Evolutionary conservation across 2,329 filamentous ascomycete species (phyloP), one percentile per base, ranked within the genome.

Genomic region (Alternaria triticina): DNA sequence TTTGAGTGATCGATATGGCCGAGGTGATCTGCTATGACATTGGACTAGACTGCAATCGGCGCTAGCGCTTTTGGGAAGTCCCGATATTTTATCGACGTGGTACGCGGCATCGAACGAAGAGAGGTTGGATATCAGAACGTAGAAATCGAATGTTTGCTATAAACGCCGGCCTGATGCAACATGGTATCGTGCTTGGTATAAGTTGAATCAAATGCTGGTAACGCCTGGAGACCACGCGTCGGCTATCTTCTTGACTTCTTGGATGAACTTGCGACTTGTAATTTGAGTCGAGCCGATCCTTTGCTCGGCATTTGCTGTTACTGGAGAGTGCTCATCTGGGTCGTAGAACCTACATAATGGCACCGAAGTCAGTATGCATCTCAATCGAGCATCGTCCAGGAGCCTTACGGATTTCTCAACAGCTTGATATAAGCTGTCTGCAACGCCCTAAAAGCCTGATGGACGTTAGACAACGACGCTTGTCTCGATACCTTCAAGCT

Each of bases 361-460:
- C 97, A 91, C 69, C 46, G 97, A n/a, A 22, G 25, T 64, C 12
- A 64, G 46, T 28, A 25, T 30, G 49, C 17, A 15, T 11, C 7
- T 33, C 13, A 22, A n/a, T 20, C 17, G 25, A 15, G 28, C 15
- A 9, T 20, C 5, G 11, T 12, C 17, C 13, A 27, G 15, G 2
- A 15, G 33, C 33, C 59, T 62, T 62, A 62, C 49, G 55, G 95
- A 75, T 99, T 98, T 81, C 97, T 91, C 69, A 98, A 83, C 55
- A 99, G 83, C 65, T 89, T 85, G 61, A 98, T 91, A 74, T 97
- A 99, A 28, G 95, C 94, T n/a, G 87, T 90, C 82, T 98, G 96
- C 81, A 99, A 88, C 27, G 94, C 94, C 77, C 91, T 89, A 77
- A 99, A 99, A 25, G 96, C 89, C 89, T 91, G 40, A 3, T 12